A percentile compares a stretch with the other conserved stretches of the same genome.
phyloP scores from a whole-genome alignment of 257 asterid genomes.

The Cordia subcordata region DNA sequence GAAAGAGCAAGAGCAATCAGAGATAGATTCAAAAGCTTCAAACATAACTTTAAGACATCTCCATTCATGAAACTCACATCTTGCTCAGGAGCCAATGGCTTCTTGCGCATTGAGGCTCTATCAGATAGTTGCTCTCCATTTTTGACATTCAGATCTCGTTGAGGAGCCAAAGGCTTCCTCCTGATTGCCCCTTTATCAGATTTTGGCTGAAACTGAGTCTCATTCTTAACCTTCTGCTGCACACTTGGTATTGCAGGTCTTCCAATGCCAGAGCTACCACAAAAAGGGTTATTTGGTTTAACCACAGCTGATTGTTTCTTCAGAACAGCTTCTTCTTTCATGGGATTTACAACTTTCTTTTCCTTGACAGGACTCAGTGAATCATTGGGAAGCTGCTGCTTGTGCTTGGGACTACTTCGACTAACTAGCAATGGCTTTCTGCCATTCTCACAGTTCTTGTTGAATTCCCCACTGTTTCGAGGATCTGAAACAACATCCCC shows the following conservation, averaged over 20 bases:
- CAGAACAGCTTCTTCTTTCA: conserved; percentile 34
- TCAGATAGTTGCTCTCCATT: not conserved
- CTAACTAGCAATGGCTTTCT: conserved; percentile 24
- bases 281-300: conserved; percentile 40
- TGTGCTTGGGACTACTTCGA: no score
- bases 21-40: no score
- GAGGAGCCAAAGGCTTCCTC: conserved; percentile 46
- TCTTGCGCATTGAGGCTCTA: not conserved
- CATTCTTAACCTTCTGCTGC: conserved; percentile 37
- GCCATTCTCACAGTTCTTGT: conserved; percentile 63
- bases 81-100: conserved; percentile 2
- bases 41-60: no score
- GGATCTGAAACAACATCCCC: conserved; percentile 55
- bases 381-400: conserved; percentile 7
- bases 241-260: conserved; percentile 39
- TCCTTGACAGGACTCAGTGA: conserved; percentile 32
- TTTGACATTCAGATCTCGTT: conserved; percentile 40
- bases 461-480: conserved; percentile 68
- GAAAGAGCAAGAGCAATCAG: no score
- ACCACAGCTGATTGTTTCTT: conserved; percentile 28
- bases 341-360: conserved; percentile 34
- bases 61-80: not conserved
- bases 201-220: conserved; percentile 3
- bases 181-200: conserved; percentile 12
- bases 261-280: conserved; percentile 13